Evolutionary conservation across 768 basidiomycete genomes (phyloP), one percentile per base, ranked within the genome.

Genomic region (Gyrodon lividus): DNA sequence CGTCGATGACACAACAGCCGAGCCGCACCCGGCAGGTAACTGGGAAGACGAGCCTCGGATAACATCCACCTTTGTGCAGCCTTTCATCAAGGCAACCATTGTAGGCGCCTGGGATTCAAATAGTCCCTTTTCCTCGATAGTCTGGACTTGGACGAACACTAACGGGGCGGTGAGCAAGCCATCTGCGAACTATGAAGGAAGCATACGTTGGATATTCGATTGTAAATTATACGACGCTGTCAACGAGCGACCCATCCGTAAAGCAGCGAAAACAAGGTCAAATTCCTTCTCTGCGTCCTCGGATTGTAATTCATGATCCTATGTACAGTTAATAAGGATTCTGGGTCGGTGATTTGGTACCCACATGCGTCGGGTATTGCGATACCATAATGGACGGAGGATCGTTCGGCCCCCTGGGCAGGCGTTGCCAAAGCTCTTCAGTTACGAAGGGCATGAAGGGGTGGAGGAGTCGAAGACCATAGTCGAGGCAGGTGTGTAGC

Each of bases 361-460:
- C 60, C 60, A 95, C 96, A 57, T 76, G 71, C 31, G 81, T 76
- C 3, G 97, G 97, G 79, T 84, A 98, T 26, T 79, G 72, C 0
- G 94, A 79, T 17, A 98, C 71, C 91, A 95, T 95, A 67, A 99
- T 93, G 0, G 92, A 92, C 6, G 85, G 82, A 8, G 77, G 58
- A 65, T 98, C 94, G 35, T 86, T 86, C 2, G 87, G 83, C 53
- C 94, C 77, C 16, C 95, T 78, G 0, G 95, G 94, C 2, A 99
- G 76, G 24, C 97, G 83, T 68, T 99, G 97, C 97, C 97, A 99
- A 10, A 99, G 74, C 69, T 98, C 97, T 72, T 99, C 97, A 4
- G 97, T 98, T 28, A 99, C 91, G 70, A 89, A 99, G 1, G 97
- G 97, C 97, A 98, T 99, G 75, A 98, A 94, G 0, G 97, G 97